phyloP scores from a whole-genome alignment of 768 basidiomycete genomes.

The Neoboletus subvelutipes region DNA sequence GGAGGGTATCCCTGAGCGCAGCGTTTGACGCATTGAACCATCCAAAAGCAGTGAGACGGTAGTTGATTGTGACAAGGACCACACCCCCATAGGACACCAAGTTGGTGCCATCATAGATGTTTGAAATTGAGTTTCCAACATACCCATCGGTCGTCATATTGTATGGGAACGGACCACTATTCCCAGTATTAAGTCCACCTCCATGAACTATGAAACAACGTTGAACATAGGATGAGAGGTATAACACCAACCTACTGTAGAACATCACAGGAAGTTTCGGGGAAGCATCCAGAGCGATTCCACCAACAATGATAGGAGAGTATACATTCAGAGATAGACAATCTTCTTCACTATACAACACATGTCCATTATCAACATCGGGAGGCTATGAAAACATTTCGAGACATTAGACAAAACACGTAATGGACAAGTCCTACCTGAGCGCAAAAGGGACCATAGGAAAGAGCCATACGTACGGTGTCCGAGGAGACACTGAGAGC shows the following conservation, averaged over 20 bases:
- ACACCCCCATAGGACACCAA: constrained; percentile 26
- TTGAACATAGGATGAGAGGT: background rate
- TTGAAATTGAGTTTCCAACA: constrained; percentile 18
- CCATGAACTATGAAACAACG: constrained; percentile 16
- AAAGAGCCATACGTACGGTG: background rate
- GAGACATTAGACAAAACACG: background rate
- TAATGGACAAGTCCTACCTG: constrained; percentile 5
- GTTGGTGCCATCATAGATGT: constrained; percentile 26
- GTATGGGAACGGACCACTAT: constrained; percentile 19
- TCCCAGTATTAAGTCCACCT: constrained; percentile 16
- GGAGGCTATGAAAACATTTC: constrained; percentile 6
- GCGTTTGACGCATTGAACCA: constrained; percentile 28
- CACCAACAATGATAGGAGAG: constrained; percentile 6
- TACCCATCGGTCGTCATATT: constrained; percentile 23
- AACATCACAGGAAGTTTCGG: constrained; percentile 25
- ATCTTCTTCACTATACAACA: constrained; percentile 12
- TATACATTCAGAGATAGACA: constrained; percentile 23
- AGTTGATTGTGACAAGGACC: constrained; percentile 26
- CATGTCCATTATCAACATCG: constrained; percentile 13
- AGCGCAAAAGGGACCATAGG: constrained; percentile 21
- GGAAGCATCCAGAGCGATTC: background rate
- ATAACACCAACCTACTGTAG: constrained; percentile 1
- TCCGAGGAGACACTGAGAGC: constrained; percentile 7
- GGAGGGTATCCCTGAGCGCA: constrained; percentile 31
- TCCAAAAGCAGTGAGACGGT: constrained; percentile 20